These are phyloP conservation scores for Leccinum subrobustum DNA, from an alignment of 1,284 basidiomycete species.

Conservation along the genomic window DNA sequence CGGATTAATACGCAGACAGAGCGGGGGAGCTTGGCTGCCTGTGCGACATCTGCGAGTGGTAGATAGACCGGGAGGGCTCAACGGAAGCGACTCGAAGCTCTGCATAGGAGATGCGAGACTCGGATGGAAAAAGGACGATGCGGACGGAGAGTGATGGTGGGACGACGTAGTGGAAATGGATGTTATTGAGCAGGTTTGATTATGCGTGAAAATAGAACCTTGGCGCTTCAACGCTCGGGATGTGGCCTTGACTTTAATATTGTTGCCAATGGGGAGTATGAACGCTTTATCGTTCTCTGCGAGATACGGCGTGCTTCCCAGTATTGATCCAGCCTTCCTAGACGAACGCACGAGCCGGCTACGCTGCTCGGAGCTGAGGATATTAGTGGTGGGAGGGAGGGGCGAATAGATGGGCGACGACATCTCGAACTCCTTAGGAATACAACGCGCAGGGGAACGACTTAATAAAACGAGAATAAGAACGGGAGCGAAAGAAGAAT, in stretches of 20 bases:
- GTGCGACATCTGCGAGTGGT: slow-evolving; percentile 15
- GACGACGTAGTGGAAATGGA: slow-evolving; percentile 17
- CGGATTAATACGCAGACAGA: slow-evolving; percentile 26
- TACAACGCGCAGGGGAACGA: background rate
- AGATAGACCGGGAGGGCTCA: slow-evolving; percentile 22
- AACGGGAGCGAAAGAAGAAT: slow-evolving; percentile 5
- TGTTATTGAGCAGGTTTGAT: slow-evolving; percentile 16
- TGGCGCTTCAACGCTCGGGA: slow-evolving; percentile 31
- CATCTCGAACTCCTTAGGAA: slow-evolving; percentile 21
- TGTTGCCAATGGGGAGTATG: slow-evolving; percentile 25
- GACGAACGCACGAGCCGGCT: slow-evolving; percentile 56
- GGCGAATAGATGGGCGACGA: slow-evolving; percentile 15
- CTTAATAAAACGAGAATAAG: background rate
- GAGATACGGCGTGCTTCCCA: slow-evolving; percentile 55
- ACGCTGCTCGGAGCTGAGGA: slow-evolving; percentile 47
- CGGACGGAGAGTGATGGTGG: slow-evolving; percentile 15
- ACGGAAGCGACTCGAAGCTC: slow-evolving; percentile 7
- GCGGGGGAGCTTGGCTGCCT: slow-evolving; percentile 18
- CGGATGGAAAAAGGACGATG: slow-evolving; percentile 17
- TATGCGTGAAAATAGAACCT: slow-evolving; percentile 36
- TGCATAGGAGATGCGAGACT: background rate
- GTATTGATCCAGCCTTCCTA: slow-evolving; percentile 54
- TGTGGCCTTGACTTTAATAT: slow-evolving; percentile 2
- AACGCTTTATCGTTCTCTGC: slow-evolving; percentile 38
- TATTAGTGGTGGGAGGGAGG: slow-evolving; percentile 47